Conservation (phyloP, 768 basidiomycete species). For the Zangia roseola region DNA sequence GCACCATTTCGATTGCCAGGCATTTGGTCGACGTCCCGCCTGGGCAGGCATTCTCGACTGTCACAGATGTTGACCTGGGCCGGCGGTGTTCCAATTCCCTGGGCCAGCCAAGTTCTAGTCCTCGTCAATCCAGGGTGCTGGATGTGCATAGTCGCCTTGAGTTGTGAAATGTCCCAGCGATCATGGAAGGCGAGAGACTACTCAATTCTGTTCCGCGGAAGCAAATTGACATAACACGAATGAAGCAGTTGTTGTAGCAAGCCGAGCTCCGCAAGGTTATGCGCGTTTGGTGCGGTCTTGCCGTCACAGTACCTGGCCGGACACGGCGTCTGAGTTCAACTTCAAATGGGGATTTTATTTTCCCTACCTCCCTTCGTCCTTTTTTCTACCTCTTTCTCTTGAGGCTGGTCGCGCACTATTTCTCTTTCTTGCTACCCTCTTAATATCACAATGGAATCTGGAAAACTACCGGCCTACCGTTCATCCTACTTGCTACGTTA, state of each 20-base stretch:
- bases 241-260: slow-evolving; percentile 12
- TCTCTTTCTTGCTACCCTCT: background rate
- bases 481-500: slow-evolving; percentile 29
- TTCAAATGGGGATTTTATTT: slow-evolving; percentile 14
- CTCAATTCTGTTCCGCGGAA: slow-evolving; percentile 11
- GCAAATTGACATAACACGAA: slow-evolving; percentile 12
- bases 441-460: slow-evolving; percentile 15
- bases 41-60: background rate
- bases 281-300: slow-evolving; percentile 28
- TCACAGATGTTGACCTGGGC: background rate
- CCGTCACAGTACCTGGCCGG: slow-evolving; percentile 24
- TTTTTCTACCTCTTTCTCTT: background rate
- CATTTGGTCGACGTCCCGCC: background rate
- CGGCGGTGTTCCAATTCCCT: slow-evolving; percentile 15
- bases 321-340: slow-evolving; percentile 18
- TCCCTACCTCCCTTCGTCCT: background rate
- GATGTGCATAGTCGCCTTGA: slow-evolving; percentile 5
- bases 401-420: background rate
- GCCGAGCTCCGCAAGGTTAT: slow-evolving; percentile 17
- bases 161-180: no score
- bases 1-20: slow-evolving; percentile 1
- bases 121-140: background rate
- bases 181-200: no score
- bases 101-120: slow-evolving; percentile 1
- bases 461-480: slow-evolving; percentile 23